phyloP scores from a whole-genome alignment of 2,329 filamentous ascomycete species.

The Paecilomyces dactylethromorphus region DNA sequence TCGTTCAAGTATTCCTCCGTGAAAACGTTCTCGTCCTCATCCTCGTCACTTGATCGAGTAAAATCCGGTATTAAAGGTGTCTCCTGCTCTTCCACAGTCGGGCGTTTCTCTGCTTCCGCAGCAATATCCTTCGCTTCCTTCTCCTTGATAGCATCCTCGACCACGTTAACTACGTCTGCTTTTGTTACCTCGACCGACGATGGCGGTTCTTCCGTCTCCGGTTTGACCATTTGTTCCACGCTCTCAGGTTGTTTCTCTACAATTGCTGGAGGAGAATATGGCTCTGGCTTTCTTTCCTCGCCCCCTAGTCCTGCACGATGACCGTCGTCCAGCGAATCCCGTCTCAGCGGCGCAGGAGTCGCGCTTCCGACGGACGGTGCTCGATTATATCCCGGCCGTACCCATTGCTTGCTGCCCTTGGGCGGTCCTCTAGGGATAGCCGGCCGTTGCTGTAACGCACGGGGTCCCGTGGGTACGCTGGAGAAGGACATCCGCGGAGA shows the following conservation, averaged over 20 bases:
- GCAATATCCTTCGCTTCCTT: conserved; percentile 1
- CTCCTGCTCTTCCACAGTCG: conserved; percentile 5
- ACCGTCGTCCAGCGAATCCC: conserved; percentile 24
- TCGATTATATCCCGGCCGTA: conserved; percentile 28
- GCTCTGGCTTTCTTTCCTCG: conserved; percentile 14
- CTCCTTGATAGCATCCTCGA: background rate
- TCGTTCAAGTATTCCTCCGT: conserved; percentile 43
- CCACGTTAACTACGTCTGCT: background rate
- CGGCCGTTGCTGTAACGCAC: conserved; percentile 30
- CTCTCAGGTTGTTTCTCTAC: background rate
- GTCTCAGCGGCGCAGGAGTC: conserved; percentile 16
- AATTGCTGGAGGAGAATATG: conserved; percentile 1
- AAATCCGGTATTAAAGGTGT: conserved; percentile 25
- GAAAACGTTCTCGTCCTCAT: conserved; percentile 39
- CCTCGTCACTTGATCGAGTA: conserved; percentile 33
- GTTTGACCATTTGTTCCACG: background rate
- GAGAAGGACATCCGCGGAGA: conserved; percentile 30
- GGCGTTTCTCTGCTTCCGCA: conserved; percentile 1
- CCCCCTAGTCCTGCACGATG: conserved; percentile 12
- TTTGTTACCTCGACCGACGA: background rate
- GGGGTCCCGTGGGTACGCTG: conserved; percentile 35
- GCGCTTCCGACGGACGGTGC: conserved; percentile 13
- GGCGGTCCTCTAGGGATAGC: conserved; percentile 22
- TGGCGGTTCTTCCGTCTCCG: background rate
- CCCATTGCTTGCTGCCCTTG: conserved; percentile 34